Evolutionary conservation across 2,329 filamentous ascomycete genomes (phyloP).

Genomic region (Fusarium pininemorale): DNA sequence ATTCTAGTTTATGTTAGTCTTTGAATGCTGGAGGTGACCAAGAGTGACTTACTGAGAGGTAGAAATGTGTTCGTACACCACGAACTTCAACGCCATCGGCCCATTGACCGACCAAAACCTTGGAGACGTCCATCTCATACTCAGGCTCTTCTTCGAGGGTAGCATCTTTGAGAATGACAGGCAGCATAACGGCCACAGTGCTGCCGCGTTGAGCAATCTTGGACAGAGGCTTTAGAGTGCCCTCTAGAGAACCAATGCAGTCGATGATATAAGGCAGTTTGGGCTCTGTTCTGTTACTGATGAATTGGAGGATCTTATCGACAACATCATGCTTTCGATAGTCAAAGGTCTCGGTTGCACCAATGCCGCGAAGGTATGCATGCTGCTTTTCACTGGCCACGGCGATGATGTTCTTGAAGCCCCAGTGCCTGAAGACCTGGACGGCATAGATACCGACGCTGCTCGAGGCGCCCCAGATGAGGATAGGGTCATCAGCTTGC

Average conservation of each 20-base stretch:
- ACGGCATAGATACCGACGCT: slow-evolving; percentile 61
- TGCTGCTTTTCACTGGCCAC: slow-evolving; percentile 59
- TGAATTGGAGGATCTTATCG: slow-evolving; percentile 45
- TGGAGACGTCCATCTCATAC: slow-evolving; percentile 63
- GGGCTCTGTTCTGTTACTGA: slow-evolving; percentile 1
- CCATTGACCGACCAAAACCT: slow-evolving; percentile 55
- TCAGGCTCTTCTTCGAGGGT: slow-evolving; percentile 57
- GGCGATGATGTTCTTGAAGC: slow-evolving; percentile 60
- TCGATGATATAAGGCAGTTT: slow-evolving; percentile 60
- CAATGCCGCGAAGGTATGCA: slow-evolving; percentile 52
- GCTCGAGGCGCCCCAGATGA: slow-evolving; percentile 63
- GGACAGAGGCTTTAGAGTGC: slow-evolving; percentile 59
- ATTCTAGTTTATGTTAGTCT: slow-evolving; percentile 52
- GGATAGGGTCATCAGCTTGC: slow-evolving; percentile 50
- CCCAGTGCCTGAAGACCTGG: slow-evolving; percentile 62
- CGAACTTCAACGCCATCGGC: slow-evolving; percentile 59
- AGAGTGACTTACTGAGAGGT: slow-evolving; percentile 37
- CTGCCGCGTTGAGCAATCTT: slow-evolving; percentile 59
- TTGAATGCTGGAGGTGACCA: neutral
- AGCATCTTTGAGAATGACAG: slow-evolving; percentile 65
- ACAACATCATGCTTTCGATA: slow-evolving; percentile 53
- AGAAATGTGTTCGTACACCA: slow-evolving; percentile 58
- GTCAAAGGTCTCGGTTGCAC: slow-evolving; percentile 58
- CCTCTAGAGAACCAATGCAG: slow-evolving; percentile 62
- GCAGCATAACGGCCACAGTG: slow-evolving; percentile 67